Conservation (phyloP, 257 asterid species). For the Fraxinus anomala region DNA sequence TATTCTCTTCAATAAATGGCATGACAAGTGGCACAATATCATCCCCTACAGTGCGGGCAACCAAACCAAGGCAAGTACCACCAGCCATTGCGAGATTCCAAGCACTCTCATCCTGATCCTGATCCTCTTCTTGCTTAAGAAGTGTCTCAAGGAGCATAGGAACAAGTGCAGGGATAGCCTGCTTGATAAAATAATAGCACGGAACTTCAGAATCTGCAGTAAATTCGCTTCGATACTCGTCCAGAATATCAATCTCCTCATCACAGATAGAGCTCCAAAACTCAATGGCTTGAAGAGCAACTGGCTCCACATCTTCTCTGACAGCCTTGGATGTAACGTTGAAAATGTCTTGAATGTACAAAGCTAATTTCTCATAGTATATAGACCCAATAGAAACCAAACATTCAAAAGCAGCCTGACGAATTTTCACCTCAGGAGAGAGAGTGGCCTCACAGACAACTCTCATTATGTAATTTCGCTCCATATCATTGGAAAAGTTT, state of each 20-base stretch:
- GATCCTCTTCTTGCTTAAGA: constrained; percentile 10
- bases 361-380: constrained; percentile 1
- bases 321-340: constrained; percentile 2
- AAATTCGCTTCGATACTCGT: neutral
- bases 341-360: neutral
- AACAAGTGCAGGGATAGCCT: constrained; percentile 18
- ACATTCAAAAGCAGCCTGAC: constrained; percentile 11
- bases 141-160: constrained; percentile 12
- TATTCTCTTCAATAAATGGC: constrained; percentile 15
- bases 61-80: constrained; percentile 20
- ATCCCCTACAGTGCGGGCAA: constrained; percentile 11
- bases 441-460: constrained; percentile 9
- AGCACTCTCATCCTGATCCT: constrained; percentile 13
- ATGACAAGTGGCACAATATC: neutral
- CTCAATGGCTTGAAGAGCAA: constrained; percentile 15
- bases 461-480: constrained; percentile 2
- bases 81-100: constrained; percentile 17
- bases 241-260: constrained; percentile 6
- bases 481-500: neutral
- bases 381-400: neutral
- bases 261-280: constrained; percentile 18
- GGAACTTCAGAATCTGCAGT: constrained; percentile 2
- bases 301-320: constrained; percentile 5
- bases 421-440: neutral
- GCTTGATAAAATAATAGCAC: neutral